Percentiles rank a stretch among this genome's conserved stretches.
phyloP scores from a whole-genome alignment of 2,329 filamentous ascomycete species.

The Colletotrichum caudatum region DNA sequence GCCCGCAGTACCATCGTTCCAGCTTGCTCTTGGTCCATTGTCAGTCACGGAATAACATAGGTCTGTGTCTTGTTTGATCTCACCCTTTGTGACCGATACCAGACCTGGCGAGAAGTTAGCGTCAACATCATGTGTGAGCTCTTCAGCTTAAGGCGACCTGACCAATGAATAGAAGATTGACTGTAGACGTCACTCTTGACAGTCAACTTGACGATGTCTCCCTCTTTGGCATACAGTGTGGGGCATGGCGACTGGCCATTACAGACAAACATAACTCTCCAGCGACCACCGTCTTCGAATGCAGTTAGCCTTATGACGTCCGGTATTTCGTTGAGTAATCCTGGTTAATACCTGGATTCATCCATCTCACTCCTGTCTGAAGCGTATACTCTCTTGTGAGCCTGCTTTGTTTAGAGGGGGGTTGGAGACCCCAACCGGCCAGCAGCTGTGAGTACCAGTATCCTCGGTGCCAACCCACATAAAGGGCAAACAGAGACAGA shows the following conservation, averaged over 20 bases:
- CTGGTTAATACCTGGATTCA: conserved; percentile 19
- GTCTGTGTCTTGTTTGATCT: background rate
- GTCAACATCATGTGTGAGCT: background rate
- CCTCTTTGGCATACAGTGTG: conserved; percentile 30
- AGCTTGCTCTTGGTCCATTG: conserved; percentile 15
- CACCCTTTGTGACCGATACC: conserved; percentile 36
- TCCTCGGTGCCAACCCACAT: conserved; percentile 1
- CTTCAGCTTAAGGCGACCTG: background rate
- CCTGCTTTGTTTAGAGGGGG: background rate
- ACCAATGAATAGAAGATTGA: conserved; percentile 35
- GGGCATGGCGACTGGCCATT: conserved; percentile 36
- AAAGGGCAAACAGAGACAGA: conserved; percentile 8
- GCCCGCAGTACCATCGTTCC: conserved; percentile 31
- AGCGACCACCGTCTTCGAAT: conserved; percentile 29
- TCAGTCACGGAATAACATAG: background rate
- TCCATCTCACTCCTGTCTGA: conserved; percentile 29
- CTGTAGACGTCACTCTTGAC: conserved; percentile 29
- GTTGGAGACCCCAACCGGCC: conserved; percentile 11
- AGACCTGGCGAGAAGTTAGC: conserved; percentile 12
- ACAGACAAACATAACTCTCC: conserved; percentile 36
- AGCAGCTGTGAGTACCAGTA: background rate
- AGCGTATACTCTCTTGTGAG: conserved; percentile 25
- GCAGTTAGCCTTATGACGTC: background rate
- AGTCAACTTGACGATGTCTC: conserved; percentile 27
- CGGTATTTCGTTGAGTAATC: background rate